Conservation (phyloP, 352 stramenopile genomes). For the Aphanomyces cochlioides region DNA sequence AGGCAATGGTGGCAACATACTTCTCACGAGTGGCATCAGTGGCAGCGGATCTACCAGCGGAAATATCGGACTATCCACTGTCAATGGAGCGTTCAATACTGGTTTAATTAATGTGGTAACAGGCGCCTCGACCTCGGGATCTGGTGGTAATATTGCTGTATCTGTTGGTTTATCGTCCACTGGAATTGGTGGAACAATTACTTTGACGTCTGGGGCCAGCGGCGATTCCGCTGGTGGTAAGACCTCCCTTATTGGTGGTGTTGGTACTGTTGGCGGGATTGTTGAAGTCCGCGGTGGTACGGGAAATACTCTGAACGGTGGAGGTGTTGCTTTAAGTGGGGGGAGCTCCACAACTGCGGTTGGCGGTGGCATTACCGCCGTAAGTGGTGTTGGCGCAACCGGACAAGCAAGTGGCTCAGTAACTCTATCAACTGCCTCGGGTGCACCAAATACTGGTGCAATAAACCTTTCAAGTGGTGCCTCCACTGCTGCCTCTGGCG, state of each 20-base stretch:
- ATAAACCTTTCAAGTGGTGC: constrained; percentile 14
- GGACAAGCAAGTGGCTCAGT: constrained; percentile 20
- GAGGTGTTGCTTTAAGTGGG: constrained; percentile 43
- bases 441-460: constrained; percentile 3
- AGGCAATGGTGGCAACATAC: constrained; percentile 8
- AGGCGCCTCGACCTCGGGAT: constrained; percentile 7
- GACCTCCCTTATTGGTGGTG: background rate
- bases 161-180: constrained; percentile 23
- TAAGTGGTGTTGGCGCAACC: constrained; percentile 1
- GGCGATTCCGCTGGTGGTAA: constrained; percentile 34
- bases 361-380: constrained; percentile 8
- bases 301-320: constrained; percentile 20
- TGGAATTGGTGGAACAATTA: constrained; percentile 53
- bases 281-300: constrained; percentile 4
- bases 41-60: constrained; percentile 8
- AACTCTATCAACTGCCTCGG: background rate
- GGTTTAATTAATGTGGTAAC: constrained; percentile 1
- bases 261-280: constrained; percentile 5
- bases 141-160: constrained; percentile 16
- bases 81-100: constrained; percentile 18
- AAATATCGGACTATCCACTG: background rate
- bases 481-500: constrained; percentile 15
- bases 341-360: background rate
- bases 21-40: constrained; percentile 1
- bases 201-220: constrained; percentile 49